A percentile compares a stretch with the other conserved stretches of the same genome.
Evolutionary conservation across 2,329 filamentous ascomycete genomes (phyloP).

Genomic region (Paecilomyces dactylethromorphus): DNA sequence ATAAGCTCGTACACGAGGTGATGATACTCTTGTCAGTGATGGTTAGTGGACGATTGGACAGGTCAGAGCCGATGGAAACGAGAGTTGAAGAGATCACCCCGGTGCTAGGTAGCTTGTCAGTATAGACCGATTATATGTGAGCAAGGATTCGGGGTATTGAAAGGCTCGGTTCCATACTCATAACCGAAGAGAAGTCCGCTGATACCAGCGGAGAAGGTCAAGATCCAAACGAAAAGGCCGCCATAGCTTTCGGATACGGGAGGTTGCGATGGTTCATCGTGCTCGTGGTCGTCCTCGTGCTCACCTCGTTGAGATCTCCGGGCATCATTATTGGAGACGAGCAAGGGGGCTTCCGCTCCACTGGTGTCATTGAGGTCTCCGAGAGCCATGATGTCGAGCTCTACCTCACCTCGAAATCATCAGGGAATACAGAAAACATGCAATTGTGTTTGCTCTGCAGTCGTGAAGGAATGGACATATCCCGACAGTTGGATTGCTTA

Average conservation of each 20-base stretch:
- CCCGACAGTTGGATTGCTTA: neutral
- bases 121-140: neutral
- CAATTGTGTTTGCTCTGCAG: neutral
- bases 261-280: slow-evolving; percentile 6
- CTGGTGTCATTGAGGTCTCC: slow-evolving; percentile 15
- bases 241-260: slow-evolving; percentile 16
- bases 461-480: neutral
- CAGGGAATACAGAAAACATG: neutral
- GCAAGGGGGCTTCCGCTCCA: slow-evolving; percentile 24
- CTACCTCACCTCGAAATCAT: slow-evolving; percentile 1
- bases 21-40: slow-evolving; percentile 55
- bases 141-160: neutral
- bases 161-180: slow-evolving; percentile 37
- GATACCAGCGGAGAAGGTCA: slow-evolving; percentile 53
- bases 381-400: slow-evolving; percentile 16
- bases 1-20: slow-evolving; percentile 51
- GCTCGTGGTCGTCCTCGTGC: slow-evolving; percentile 6
- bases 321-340: slow-evolving; percentile 12
- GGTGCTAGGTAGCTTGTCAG: slow-evolving; percentile 35
- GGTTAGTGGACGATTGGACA: slow-evolving; percentile 43
- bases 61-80: slow-evolving; percentile 48
- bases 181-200: slow-evolving; percentile 57
- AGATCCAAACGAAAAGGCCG: slow-evolving; percentile 46
- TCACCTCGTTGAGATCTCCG: neutral
- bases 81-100: slow-evolving; percentile 57